Base-by-base conservation (phyloP, 176 grass and related monocot species). In the Ananas comosus region DNA sequence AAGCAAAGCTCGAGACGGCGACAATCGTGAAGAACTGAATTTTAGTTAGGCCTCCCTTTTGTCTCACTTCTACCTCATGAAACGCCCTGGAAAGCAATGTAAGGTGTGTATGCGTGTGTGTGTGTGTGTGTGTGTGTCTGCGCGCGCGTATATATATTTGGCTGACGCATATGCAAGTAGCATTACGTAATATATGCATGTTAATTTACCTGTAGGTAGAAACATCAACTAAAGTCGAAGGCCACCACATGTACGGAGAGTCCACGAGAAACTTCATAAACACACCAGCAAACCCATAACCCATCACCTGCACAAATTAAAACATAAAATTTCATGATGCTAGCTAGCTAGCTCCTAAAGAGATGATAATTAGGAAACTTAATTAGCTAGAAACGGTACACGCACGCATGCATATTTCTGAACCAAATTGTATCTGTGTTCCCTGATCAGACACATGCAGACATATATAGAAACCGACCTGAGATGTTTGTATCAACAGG, bases 11-110 rank as follows among this genome's bases (percentile, higher is more conserved):
- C 13, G 3, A 48, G 11, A 42, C 6, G n/a, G 21, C 14, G 8
- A 50, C 71, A 5, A 81, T 12, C 8, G 50, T 9, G 3, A 81
- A 81, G 64, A 81, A 75, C 8, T 75, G 79, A 12, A 22, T 24
- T 13, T 27, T 54, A 2, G 79, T 54, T 24, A 74, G 21, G 11
- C 17, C 11, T 61, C 70, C 70, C 13, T 57, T 81, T 0, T 6
- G 13, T 11, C 69, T 65, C 65, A 68, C 49, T 53, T 74, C 70
- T 21, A 68, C 10, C 77, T 79, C 77, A 53, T 79, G 67, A 6
- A 79, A 51, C 42, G 77, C 68, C 42, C 77, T 79, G 67, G n/a
- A 10, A 50, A 64, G 25, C 0, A 64, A 72, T 71, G 3, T 52
- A 12, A 12, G 23, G n/a, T 64, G 58, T 64, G 13, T 27, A 27